These are phyloP conservation scores for Talaromyces verruculosus DNA, from an alignment of 2,329 filamentous ascomycete species.

Conservation along the genomic window DNA sequence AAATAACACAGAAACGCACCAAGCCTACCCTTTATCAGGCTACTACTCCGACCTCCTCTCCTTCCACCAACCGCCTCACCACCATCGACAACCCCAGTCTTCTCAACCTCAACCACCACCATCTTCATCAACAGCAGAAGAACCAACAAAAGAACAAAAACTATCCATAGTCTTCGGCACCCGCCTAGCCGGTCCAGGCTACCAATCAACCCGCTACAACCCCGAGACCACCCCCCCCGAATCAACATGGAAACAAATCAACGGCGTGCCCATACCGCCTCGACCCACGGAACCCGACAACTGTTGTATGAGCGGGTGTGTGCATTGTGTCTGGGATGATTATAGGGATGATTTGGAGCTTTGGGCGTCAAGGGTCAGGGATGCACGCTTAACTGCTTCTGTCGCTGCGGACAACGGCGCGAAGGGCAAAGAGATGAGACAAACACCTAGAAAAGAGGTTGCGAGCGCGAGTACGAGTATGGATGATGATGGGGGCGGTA, in stretches of 20 bases:
- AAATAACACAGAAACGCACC: constrained; percentile 22
- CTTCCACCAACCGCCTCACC: constrained; percentile 24
- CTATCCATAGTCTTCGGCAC: constrained; percentile 79
- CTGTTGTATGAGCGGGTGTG: constrained; percentile 98
- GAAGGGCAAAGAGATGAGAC: constrained; percentile 30
- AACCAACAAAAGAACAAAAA: constrained; percentile 40
- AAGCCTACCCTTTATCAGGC: constrained; percentile 44
- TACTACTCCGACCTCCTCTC: constrained; percentile 48
- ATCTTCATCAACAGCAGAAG: background rate
- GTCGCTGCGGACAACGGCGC: constrained; percentile 18
- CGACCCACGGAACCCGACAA: constrained; percentile 89
- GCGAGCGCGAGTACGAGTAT: constrained; percentile 59
- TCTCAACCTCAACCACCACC: constrained; percentile 27
- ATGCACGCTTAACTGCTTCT: constrained; percentile 54
- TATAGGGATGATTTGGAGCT: constrained; percentile 91
- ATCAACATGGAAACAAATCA: constrained; percentile 61
- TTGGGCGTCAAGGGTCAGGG: constrained; percentile 67
- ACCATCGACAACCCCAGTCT: constrained; percentile 24
- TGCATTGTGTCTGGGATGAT: constrained; percentile 94
- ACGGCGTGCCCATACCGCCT: constrained; percentile 79
- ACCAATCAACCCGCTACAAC: constrained; percentile 58
- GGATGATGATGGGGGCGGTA: constrained; percentile 79
- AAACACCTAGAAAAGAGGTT: constrained; percentile 42
- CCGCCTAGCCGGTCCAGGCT: constrained; percentile 69
- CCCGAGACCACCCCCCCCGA: constrained; percentile 58